phyloP scores from a whole-genome alignment of 306 rosid genomes.

The Acacia acuminata region DNA sequence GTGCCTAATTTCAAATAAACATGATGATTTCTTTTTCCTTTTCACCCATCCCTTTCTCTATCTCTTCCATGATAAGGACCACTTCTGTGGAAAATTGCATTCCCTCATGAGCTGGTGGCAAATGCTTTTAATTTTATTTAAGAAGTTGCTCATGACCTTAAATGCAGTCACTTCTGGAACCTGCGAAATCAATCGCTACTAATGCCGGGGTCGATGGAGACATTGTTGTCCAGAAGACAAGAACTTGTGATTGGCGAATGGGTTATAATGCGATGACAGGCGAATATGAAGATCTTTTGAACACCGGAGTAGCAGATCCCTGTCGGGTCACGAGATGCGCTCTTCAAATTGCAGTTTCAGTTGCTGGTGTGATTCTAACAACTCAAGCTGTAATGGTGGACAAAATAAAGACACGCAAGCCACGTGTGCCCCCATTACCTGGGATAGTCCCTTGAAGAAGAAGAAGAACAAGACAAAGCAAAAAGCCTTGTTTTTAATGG shows the following conservation, averaged over 20 bases:
- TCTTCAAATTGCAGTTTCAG: conserved; percentile 83
- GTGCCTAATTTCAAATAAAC: neutral
- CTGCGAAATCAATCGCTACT: conserved; percentile 77
- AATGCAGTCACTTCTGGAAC: conserved; percentile 86
- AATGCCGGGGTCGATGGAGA: conserved; percentile 94
- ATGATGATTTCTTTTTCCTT: neutral
- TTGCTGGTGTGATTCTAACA: conserved; percentile 80
- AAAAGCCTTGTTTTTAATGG: conserved; percentile 16
- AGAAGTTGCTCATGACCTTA: conserved; percentile 25
- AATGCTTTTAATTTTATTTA: conserved; percentile 18
- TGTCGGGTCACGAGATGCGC: conserved; percentile 90
- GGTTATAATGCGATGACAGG: conserved; percentile 90
- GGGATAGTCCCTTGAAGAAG: conserved; percentile 64
- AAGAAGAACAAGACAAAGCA: conserved; percentile 1
- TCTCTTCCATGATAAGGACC: neutral
- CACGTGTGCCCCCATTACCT: conserved; percentile 65
- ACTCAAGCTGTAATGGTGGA: conserved; percentile 88
- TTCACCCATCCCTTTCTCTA: neutral
- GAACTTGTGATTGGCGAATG: conserved; percentile 62
- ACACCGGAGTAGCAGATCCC: conserved; percentile 87
- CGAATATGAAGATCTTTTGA: conserved; percentile 79
- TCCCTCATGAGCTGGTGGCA: conserved; percentile 1
- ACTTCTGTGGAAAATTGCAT: conserved; percentile 7
- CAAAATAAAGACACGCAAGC: conserved; percentile 62
- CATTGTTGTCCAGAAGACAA: conserved; percentile 77